These are phyloP conservation scores for Veloporphyrellus conicus DNA, from an alignment of 1,284 basidiomycete species.

Conservation along the genomic window DNA sequence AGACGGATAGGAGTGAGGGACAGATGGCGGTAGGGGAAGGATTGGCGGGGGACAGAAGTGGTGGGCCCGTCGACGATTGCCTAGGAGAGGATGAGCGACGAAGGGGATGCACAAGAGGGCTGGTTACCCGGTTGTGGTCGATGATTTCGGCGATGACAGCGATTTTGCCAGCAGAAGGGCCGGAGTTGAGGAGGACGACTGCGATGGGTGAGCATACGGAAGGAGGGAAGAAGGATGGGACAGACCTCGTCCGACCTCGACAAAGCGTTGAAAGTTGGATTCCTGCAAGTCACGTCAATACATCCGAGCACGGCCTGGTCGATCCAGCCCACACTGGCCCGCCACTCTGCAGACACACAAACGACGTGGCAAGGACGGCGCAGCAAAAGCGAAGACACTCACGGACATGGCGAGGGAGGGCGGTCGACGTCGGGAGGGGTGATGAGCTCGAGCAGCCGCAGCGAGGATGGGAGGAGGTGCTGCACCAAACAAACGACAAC, in stretches of 20 bases:
- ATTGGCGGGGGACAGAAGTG: constrained; percentile 87
- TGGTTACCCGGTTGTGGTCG: constrained; percentile 90
- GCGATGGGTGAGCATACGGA: not conserved
- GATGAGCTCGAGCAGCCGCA: not conserved
- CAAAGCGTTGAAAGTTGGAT: constrained; percentile 94
- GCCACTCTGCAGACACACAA: accelerated
- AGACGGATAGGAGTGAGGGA: constrained; percentile 87
- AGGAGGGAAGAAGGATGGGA: constrained; percentile 1
- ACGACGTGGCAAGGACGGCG: not conserved
- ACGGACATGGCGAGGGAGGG: constrained; percentile 20
- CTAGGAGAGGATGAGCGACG: constrained; percentile 39
- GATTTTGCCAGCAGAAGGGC: constrained; percentile 83
- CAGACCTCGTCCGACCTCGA: constrained; percentile 92
- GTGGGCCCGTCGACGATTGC: constrained; percentile 94
- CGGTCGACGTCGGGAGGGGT: constrained; percentile 6
- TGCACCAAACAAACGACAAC: constrained; percentile 13
- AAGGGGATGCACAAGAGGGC: not conserved
- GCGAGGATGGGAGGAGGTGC: not conserved
- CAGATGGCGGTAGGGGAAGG: constrained; percentile 89
- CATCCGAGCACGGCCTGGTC: constrained; percentile 7
- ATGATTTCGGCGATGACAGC: constrained; percentile 97
- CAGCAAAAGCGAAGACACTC: constrained; percentile 4
- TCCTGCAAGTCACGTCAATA: constrained; percentile 37
- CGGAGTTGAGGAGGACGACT: constrained; percentile 94
- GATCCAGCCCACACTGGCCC: constrained; percentile 16